Evolutionary conservation across 2,329 filamentous ascomycete genomes (phyloP), one percentile per base, ranked within the genome.

Genomic region (Seiridium unicorne): DNA sequence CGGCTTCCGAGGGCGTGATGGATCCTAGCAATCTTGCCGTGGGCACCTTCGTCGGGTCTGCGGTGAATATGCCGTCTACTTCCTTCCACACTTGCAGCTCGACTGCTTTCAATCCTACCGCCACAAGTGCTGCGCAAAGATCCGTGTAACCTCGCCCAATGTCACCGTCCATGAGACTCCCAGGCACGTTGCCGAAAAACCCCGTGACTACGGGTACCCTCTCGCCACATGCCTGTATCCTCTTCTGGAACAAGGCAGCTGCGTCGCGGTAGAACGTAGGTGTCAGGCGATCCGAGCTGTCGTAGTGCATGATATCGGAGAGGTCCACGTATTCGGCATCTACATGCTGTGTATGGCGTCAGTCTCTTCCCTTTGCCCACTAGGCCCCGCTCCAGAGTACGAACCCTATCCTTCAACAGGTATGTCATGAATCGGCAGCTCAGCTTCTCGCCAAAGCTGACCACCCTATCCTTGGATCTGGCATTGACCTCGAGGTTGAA

Each of bases 71-170:
- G 61, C 93, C 93, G 74, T 99, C 95, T 5, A 99, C 95, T 74
- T 99, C 95, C 79, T 99, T 99, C 95, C 95, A 98, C 64, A 99
- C 91, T 75, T 99, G 95, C 57, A 99, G 83, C 75, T 99, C 95
- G 58, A 89, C 81, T 1, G 95, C 95, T 68, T 86, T 82, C n/a
- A 96, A 80, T 3, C 93, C 94, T 8, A 99, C 94, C 1, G 95
- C 93, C 56, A 93, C 89, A 13, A 99, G 81, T 5, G 95, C 93
- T 10, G 95, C 94, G 73, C 95, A 98, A 51, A 99, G 84, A 76
- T 99, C 95, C 8, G 95, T 98, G 76, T 99, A 99, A 36, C 95
- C 95, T 68, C 95, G 89, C 26, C 95, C 95, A 64, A 99, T 91
- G 67, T 96, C 90, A 47, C 87, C 87, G 68, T 94, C 91, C 68